Evolutionary conservation across 192 early-diverging fungal species (phyloP), one percentile per base, ranked within the genome.

Genomic region (Podila epigama): DNA sequence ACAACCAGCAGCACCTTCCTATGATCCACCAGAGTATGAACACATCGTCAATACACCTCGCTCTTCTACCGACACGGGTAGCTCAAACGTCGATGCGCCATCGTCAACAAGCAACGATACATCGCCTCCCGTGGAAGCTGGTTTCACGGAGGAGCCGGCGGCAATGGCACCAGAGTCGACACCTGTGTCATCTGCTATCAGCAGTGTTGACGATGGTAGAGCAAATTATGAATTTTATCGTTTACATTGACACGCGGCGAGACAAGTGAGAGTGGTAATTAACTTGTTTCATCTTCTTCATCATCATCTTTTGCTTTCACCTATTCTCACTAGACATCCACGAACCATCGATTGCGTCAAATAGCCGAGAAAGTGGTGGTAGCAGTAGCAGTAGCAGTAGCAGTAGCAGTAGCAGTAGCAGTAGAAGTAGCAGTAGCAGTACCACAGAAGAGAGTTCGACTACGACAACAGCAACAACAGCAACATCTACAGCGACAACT

Each of bases 1-100:
- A 18, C 31, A 58, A 31, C 73, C 73, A 28, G 73, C 28, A 28
- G 73, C 73, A 12, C 73, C 73, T 1, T 77, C 73, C 0, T 77
- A 77, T 20, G 73, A 77, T 35, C 73, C 73, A 18, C 73, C 73
- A 28, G 36, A 77, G 4, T 77, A 77, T 52, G 73, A 77, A 18
- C 32, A 58, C 2, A 63, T 68, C 12, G 48, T 68, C 39, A 39
- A 56, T 28, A 58, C 63, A n/a, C 44, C 18, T 29, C 64, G 64
- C 28, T 58, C 58, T 5, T 75, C 71, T n/a, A 44, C 34, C 10
- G 64, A 66, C 7, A 59, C 29, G 31, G 32, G 42, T 18, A 40
- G 22, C 12, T 51, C 71, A 44, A 10, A 56, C 20, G 25, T 36
- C 4, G 27, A 10, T 3, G 34, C 11, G 8, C 9, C 22, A 31